Evolutionary conservation across 495 filamentous ascomycete species (phyloP), one percentile per base, ranked within the genome.

Genomic region (Aspergillus heteromorphus): DNA sequence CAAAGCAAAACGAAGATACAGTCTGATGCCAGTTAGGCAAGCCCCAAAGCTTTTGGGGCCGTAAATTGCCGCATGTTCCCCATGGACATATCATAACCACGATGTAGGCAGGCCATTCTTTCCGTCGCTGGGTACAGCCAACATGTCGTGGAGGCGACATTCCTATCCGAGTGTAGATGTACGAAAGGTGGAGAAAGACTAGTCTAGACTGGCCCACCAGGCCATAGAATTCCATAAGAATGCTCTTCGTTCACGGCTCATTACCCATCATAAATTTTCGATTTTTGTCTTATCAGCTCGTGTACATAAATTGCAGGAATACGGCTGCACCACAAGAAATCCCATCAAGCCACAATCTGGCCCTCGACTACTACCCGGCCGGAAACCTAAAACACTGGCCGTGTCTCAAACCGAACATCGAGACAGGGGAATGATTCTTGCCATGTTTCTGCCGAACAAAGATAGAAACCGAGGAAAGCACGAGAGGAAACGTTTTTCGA

Each of bases 191-290:
- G 23, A 7, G 23, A 7, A 27, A 27, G 7, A 43, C 7, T 45
- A 40, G 36, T 52, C 19, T 27, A 27, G 23, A 27, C 23, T 7
- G 23, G 23, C 4, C 3, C 7, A 27, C 7, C 23, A 27, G 3
- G 23, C 23, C 23, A 27, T 27, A 27, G 23, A 27, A 4, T n/a
- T n/a, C 34, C 31, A 13, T 23, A 20, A 9, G 53, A 34, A 25
- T 30, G 21, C 55, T 40, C 10, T 34, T 57, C 36, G 48, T 59
- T 51, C 50, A 60, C 49, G 31, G 55, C 49, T 64, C 61, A 56
- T 64, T 57, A 58, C 56, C 57, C 61, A 58, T 64, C 61, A 64
- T 58, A 45, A 53, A 50, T 60, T 64, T 59, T 58, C 56, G 51
- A 58, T 58, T 58, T 54, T 40, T 54, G 51, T 54, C 40, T 55